These are phyloP conservation scores for Baeospora myosura DNA, from an alignment of 1,284 basidiomycete species.

Conservation along the genomic window DNA sequence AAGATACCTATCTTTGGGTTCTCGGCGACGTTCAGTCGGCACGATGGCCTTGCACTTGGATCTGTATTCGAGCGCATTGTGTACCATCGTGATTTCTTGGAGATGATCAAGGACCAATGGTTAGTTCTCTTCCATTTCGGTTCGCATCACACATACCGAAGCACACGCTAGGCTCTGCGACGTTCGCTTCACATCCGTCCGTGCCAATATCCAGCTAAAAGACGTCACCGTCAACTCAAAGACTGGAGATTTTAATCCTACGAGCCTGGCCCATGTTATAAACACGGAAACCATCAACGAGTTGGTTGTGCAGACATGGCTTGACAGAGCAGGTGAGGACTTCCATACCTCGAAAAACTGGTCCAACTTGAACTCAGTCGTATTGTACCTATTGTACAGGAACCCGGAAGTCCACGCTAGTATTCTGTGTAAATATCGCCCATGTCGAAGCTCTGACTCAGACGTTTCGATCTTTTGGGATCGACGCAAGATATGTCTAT, in stretches of 20 bases:
- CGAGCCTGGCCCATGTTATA: constrained; percentile 70
- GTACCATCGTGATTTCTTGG: constrained; percentile 87
- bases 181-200: constrained; percentile 77
- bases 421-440: constrained; percentile 84
- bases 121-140: constrained; percentile 22
- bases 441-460: constrained; percentile 79
- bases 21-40: constrained; percentile 89
- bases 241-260: constrained; percentile 76
- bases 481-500: constrained; percentile 84
- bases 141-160: constrained; percentile 2
- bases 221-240: constrained; percentile 56
- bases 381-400: too few relatives aligned
- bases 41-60: constrained; percentile 86
- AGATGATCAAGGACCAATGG: constrained; percentile 94
- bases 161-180: constrained; percentile 64
- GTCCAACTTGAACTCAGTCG: neutral
- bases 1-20: constrained; percentile 87
- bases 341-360: constrained; percentile 2
- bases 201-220: constrained; percentile 65
- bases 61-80: constrained; percentile 89
- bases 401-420: constrained; percentile 75
- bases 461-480: constrained; percentile 67
- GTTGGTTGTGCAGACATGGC: constrained; percentile 73
- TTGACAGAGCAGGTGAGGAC: constrained; percentile 66
- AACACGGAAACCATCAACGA: constrained; percentile 74